These are phyloP conservation scores for Cyclotella atomus DNA, from an alignment of 108 stramenopile genomes.

Conservation along the genomic window DNA sequence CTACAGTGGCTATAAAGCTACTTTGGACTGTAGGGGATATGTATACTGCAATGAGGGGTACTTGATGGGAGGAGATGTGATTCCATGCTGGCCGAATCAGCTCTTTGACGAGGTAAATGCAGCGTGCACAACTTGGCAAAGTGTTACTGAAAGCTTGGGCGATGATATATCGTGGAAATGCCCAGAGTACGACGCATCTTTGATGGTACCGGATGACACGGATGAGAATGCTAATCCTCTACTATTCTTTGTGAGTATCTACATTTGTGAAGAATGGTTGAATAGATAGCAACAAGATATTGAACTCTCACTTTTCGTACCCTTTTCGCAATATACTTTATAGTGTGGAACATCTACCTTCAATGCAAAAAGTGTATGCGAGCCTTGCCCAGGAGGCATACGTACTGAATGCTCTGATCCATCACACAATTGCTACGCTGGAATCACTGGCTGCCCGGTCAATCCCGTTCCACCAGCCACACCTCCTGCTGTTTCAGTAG, in stretches of 20 bases:
- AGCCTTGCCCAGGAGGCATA: slow-evolving; percentile 40
- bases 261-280: not conserved
- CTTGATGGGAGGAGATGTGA: slow-evolving; percentile 35
- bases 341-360: slow-evolving; percentile 37
- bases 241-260: slow-evolving; percentile 35
- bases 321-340: not conserved
- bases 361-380: slow-evolving; percentile 32
- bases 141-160: slow-evolving; percentile 16
- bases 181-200: slow-evolving; percentile 26
- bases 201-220: slow-evolving; percentile 35
- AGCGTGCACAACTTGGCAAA: slow-evolving; percentile 38
- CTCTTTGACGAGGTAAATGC: slow-evolving; percentile 26
- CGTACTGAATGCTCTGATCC: slow-evolving; percentile 36
- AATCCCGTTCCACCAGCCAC: slow-evolving; percentile 5
- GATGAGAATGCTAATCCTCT: slow-evolving; percentile 43
- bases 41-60: slow-evolving; percentile 47
- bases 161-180: slow-evolving; percentile 17
- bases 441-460: slow-evolving; percentile 40
- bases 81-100: slow-evolving; percentile 48
- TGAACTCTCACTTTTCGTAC: not conserved
- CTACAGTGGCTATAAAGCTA: slow-evolving; percentile 32
- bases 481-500: slow-evolving; percentile 8
- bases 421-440: slow-evolving; percentile 44
- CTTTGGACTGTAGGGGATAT: slow-evolving; percentile 46
- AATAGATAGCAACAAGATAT: no score